Percentiles rank a stretch among this genome's conserved stretches.
phyloP scores from a whole-genome alignment of 305 asterid species.

The Fraxinus velutina region DNA sequence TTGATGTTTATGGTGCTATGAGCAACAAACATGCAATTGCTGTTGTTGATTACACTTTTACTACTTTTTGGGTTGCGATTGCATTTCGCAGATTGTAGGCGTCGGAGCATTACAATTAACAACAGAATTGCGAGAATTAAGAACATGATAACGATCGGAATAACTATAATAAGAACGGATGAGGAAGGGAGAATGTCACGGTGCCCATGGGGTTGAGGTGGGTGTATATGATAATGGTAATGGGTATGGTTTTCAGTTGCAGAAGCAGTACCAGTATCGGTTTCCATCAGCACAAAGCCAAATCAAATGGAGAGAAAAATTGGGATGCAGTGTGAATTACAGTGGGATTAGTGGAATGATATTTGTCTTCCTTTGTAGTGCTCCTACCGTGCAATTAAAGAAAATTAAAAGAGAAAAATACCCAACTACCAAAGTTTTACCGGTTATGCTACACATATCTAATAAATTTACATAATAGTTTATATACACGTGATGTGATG shows the following conservation, averaged over 20 bases:
- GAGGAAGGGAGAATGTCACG: constrained; percentile 43
- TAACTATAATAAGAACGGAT: constrained; percentile 48
- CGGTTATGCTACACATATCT: too few relatives aligned
- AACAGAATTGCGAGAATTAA: constrained; percentile 50
- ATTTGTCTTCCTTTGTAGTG: background rate
- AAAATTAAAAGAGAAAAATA: too few relatives aligned
- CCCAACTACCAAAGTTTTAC: too few relatives aligned
- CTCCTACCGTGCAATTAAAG: background rate
- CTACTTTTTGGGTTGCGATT: constrained; percentile 6
- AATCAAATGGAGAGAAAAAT: background rate
- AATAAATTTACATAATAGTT: too few relatives aligned
- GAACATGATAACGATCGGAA: constrained; percentile 51
- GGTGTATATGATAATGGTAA: constrained; percentile 15
- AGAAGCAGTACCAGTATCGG: constrained; percentile 19
- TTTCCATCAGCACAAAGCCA: constrained; percentile 26
- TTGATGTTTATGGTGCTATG: constrained; percentile 48
- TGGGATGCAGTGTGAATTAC: background rate
- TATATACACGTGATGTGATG: too few relatives aligned
- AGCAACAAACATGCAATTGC: constrained; percentile 48
- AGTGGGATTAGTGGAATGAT: background rate
- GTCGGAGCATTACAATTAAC: constrained; percentile 51
- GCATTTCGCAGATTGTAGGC: constrained; percentile 33
- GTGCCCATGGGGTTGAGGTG: constrained; percentile 11
- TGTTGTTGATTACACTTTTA: constrained; percentile 26
- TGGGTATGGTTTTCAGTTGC: constrained; percentile 14